Base-by-base conservation (phyloP, 192 early-diverging fungal species). In the Kickxella alabastrina region DNA sequence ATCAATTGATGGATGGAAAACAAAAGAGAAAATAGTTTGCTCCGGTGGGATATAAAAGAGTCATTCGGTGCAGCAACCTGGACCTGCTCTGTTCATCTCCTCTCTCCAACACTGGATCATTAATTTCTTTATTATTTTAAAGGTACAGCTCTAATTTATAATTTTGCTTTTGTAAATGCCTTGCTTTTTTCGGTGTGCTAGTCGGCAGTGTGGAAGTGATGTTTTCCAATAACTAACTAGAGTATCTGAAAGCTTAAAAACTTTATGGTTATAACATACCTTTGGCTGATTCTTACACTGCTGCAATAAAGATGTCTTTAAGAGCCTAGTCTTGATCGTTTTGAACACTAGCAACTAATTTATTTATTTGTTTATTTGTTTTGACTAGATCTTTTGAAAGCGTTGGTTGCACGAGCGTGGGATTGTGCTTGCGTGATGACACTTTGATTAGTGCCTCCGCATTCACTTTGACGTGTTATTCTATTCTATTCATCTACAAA, bases 191-290 rank as follows among this genome's bases (percentile, higher is more conserved):
- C 5, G 45, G 14, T 32, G 29, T 27, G 3, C 18, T 47, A 10
- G 35, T 36, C 35, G 13, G 35, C 35, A 10, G 4, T 22, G 40
- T 41, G 40, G 17, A 54, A 35, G 49, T 74, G 70, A 74, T 74
- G 70, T 43, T 66, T 49, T 43, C 57, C 47, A 51, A 48, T 39
- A 62, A 48, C 65, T 66, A 66, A 74, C 70, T 74, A 74, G 70
- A 74, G 70, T 74, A 48, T 66, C 43, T 74, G 63, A 74, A 35
- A 5, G 9, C 37, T 39, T 32, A 12, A 8, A n/a, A n/a, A 26
- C 42, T 23, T 24, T 25, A 8, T 43, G 45, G 32, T 47, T 47
- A 18, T 10, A 47, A 47, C n/a, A 26, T 25, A 12, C 12, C n/a
- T 25, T 43, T 43, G 42, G 42, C 42, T 43, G 42, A 43, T 25